These are phyloP conservation scores for Apophysomyces elegans DNA, from an alignment of 371 early-diverging fungal genomes.

Conservation along the genomic window DNA sequence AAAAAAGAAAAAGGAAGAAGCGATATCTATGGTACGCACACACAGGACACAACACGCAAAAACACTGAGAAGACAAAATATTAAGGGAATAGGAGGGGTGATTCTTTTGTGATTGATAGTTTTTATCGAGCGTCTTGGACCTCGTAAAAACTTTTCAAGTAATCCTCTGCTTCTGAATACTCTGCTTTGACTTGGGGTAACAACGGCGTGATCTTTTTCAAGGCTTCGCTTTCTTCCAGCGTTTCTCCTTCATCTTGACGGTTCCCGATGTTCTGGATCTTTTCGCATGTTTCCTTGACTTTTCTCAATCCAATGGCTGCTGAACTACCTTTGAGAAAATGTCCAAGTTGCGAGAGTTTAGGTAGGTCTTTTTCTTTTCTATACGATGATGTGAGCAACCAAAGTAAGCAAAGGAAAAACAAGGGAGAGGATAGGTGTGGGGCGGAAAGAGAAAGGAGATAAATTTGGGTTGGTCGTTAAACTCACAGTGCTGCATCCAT, in stretches of 20 bases:
- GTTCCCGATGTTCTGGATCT: constrained; percentile 86
- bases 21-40: neutral
- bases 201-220: constrained; percentile 61
- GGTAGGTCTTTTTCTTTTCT: constrained; percentile 71
- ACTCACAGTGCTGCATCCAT: constrained; percentile 77
- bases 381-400: constrained; percentile 21
- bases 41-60: constrained; percentile 4
- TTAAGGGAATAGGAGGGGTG: neutral
- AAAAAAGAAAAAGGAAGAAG: neutral
- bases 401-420: neutral
- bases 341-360: constrained; percentile 80
- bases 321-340: constrained; percentile 92
- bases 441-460: neutral
- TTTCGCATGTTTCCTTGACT: constrained; percentile 84
- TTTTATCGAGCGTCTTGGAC: constrained; percentile 50
- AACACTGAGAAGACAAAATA: neutral
- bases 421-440: neutral
- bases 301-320: constrained; percentile 86
- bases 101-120: constrained; percentile 7
- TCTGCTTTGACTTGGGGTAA: constrained; percentile 69
- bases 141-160: constrained; percentile 76
- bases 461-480: neutral
- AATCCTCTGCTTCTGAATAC: constrained; percentile 76
- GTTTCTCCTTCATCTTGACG: constrained; percentile 65
- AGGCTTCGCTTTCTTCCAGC: constrained; percentile 65